phyloP scores from a whole-genome alignment of 768 basidiomycete genomes.

The Myochromella boudieri region DNA sequence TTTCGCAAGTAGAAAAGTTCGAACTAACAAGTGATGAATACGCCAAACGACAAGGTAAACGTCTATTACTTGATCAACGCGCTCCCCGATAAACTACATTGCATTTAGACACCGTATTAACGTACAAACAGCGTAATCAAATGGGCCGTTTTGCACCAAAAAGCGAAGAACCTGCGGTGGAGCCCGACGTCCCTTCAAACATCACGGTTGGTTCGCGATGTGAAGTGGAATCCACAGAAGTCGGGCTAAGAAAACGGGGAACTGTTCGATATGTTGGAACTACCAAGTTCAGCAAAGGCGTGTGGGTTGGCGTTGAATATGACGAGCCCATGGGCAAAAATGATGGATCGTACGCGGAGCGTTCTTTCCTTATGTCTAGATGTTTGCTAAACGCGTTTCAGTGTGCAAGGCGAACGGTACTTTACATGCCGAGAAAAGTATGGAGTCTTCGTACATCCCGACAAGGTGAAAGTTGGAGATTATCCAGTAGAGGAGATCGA shows the following conservation, averaged over 20 bases:
- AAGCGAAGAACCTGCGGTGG: constrained; percentile 27
- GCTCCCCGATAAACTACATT: neutral
- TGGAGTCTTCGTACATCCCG: constrained; percentile 86
- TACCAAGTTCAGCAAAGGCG: constrained; percentile 71
- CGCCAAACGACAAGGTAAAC: constrained; percentile 71
- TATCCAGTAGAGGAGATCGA: constrained; percentile 82
- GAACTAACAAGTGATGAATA: constrained; percentile 85
- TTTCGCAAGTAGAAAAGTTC: constrained; percentile 88
- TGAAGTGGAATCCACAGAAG: constrained; percentile 72
- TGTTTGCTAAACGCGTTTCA: constrained; percentile 24
- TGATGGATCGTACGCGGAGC: constrained; percentile 79
- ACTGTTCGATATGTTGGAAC: constrained; percentile 82
- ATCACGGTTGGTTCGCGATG: constrained; percentile 77
- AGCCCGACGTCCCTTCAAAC: constrained; percentile 32
- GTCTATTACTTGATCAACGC: neutral
- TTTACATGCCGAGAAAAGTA: constrained; percentile 77
- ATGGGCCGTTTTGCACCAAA: constrained; percentile 84
- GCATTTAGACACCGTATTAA: constrained; percentile 76
- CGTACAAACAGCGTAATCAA: constrained; percentile 84
- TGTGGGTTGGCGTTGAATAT: constrained; percentile 93
- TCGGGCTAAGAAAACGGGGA: constrained; percentile 75
- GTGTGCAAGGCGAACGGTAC: constrained; percentile 84
- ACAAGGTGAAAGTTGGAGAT: constrained; percentile 80
- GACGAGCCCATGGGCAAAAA: constrained; percentile 97
- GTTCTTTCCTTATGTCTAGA: constrained; percentile 1